A percentile compares a stretch with the other conserved stretches of the same genome.
Evolutionary conservation across 257 asterid genomes (phyloP).

Genomic region (Forsythia suspensa): DNA sequence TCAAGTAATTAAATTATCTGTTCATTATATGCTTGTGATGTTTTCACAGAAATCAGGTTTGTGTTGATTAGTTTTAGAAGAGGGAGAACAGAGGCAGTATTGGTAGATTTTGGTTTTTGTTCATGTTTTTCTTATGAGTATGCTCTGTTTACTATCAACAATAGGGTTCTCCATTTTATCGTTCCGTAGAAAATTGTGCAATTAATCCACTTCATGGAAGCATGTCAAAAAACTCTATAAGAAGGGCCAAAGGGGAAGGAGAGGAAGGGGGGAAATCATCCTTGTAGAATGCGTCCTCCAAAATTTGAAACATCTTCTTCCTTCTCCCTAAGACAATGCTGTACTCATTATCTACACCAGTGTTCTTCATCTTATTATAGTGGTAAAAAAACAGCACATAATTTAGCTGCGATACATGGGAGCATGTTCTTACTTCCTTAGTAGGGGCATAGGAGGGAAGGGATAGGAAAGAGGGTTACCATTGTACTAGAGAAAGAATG

Average conservation of each 20-base stretch:
- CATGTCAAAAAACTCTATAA: background rate
- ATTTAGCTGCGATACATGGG: background rate
- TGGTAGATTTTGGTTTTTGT: background rate
- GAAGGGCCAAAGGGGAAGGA: too few species aligned
- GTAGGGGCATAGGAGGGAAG: background rate
- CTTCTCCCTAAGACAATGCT: background rate
- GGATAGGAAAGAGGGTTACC: background rate
- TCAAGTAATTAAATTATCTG: background rate
- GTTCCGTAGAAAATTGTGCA: background rate
- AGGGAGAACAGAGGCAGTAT: background rate
- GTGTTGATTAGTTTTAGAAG: conserved; percentile 15
- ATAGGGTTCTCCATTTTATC: background rate
- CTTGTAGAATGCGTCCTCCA: too few species aligned
- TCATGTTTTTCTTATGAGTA: background rate
- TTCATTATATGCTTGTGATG: conserved; percentile 7
- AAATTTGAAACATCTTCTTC: background rate
- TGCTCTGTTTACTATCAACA: background rate
- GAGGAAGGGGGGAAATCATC: too few species aligned
- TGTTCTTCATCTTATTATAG: background rate
- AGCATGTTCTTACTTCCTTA: background rate
- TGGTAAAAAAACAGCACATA: background rate
- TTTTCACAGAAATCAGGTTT: background rate
- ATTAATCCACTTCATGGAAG: background rate
- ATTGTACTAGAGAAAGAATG: background rate
- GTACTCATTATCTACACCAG: background rate